Conservation (phyloP, 1,284 basidiomycete genomes). For the Ustilago sp. region DNA sequence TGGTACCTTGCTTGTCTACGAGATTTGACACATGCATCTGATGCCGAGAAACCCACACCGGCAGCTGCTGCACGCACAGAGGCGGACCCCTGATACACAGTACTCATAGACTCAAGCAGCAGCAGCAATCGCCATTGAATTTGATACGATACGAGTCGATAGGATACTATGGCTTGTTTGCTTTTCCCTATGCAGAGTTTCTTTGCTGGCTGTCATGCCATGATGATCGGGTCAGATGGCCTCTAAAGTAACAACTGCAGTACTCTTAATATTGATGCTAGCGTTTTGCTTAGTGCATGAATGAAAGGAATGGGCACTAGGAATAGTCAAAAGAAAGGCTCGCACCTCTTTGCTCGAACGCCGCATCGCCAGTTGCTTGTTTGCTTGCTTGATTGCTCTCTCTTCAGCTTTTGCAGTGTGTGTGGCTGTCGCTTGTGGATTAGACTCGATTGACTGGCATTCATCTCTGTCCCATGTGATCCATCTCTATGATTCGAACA, state of each 20-base stretch:
- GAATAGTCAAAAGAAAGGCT: background rate
- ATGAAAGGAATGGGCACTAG: background rate
- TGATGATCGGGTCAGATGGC: background rate
- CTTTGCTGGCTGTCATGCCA: background rate
- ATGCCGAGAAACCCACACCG: constrained; percentile 2
- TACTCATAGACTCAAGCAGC: background rate
- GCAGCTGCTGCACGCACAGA: too few species aligned
- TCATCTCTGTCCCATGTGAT: constrained; percentile 5
- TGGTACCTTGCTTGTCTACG: background rate
- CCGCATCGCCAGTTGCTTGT: background rate
- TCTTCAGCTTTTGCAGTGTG: background rate
- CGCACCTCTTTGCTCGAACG: constrained; percentile 2
- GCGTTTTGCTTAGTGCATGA: background rate
- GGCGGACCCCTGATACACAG: background rate
- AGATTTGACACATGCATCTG: background rate
- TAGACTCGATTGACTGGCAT: background rate
- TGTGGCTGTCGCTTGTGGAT: background rate
- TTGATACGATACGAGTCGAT: too few species aligned
- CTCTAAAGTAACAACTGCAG: background rate
- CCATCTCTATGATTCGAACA: background rate
- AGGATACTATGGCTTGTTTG: background rate
- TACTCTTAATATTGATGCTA: background rate
- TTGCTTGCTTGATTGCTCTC: background rate
- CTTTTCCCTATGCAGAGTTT: background rate
- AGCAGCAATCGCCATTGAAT: too few species aligned